Evolutionary conservation across 108 stramenopile species (phyloP).

Genomic region (Chaetoceros muelleri): DNA sequence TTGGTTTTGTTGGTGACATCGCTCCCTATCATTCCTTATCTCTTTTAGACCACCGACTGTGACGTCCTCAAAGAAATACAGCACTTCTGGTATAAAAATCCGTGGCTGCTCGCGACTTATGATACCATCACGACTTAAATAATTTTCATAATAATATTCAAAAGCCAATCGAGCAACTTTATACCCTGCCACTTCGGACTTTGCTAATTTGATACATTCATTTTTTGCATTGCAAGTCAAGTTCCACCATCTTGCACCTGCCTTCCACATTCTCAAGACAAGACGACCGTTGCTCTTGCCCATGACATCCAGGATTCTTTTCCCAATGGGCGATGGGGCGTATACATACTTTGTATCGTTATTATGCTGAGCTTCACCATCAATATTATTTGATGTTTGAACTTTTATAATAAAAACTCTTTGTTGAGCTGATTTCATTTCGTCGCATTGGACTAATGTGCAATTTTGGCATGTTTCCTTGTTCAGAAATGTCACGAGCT

Average conservation of each 20-base stretch:
- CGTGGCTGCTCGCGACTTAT: constrained; percentile 24
- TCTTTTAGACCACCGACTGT: not conserved
- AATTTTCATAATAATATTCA: constrained; percentile 3
- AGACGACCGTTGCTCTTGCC: too few species aligned
- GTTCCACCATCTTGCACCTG: constrained; percentile 75
- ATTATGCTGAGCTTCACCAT: too few species aligned
- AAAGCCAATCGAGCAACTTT: constrained; percentile 36
- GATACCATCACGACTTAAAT: constrained; percentile 22
- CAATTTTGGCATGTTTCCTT: too few species aligned
- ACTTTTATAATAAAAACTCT: too few species aligned
- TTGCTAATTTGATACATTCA: constrained; percentile 24
- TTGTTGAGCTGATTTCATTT: too few species aligned
- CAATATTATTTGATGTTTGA: too few species aligned
- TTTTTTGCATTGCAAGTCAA: constrained; percentile 35
- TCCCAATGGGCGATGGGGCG: too few species aligned
- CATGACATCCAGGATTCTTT: too few species aligned
- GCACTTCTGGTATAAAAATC: constrained; percentile 2
- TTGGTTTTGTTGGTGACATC: constrained; percentile 11
- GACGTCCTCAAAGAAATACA: constrained; percentile 17
- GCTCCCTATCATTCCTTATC: not conserved
- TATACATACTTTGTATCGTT: too few species aligned
- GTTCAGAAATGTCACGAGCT: too few species aligned
- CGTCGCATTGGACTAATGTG: too few species aligned
- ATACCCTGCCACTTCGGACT: constrained; percentile 59
- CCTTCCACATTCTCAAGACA: constrained; percentile 58